These are phyloP conservation scores for Candida maesae DNA, from an alignment of 805 yeast species.

Conservation along the genomic window DNA sequence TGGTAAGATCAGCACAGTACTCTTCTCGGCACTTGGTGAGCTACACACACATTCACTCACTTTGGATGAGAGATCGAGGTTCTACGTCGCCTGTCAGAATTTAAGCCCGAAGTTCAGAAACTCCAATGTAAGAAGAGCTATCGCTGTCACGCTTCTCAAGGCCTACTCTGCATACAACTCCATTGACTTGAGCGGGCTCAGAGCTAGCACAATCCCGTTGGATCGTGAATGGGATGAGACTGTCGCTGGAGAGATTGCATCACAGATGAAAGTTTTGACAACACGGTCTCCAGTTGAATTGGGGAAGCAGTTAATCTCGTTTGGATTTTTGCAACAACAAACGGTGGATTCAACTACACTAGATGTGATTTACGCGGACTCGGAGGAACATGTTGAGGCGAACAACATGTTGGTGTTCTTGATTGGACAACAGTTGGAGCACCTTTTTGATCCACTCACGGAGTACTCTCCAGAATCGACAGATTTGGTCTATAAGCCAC, in stretches of 20 bases:
- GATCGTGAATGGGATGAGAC: constrained; percentile 67
- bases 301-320: constrained; percentile 51
- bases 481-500: constrained; percentile 65
- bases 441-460: constrained; percentile 80
- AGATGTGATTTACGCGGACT: constrained; percentile 71
- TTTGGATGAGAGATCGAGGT: constrained; percentile 56
- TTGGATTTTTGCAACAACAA: constrained; percentile 55
- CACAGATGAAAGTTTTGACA: constrained; percentile 52
- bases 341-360: constrained; percentile 49
- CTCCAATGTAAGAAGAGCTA: constrained; percentile 64
- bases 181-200: constrained; percentile 13
- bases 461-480: constrained; percentile 92
- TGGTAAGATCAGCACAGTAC: constrained; percentile 45
- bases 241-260: constrained; percentile 76
- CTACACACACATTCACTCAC: constrained; percentile 56
- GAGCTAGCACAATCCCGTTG: constrained; percentile 7
- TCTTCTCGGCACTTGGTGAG: constrained; percentile 65
- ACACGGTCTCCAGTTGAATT: constrained; percentile 50
- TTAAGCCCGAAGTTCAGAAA: constrained; percentile 43
- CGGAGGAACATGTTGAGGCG: constrained; percentile 47
- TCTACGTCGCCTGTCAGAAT: constrained; percentile 76
- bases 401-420: constrained; percentile 75
- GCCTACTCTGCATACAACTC: constrained; percentile 56
- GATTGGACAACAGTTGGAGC: constrained; percentile 84
- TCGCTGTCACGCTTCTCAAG: constrained; percentile 71